These are phyloP conservation scores for Bolboschoenoplectus hybrid DNA, from an alignment of 202 grass and related monocot species.

Conservation along the genomic window DNA sequence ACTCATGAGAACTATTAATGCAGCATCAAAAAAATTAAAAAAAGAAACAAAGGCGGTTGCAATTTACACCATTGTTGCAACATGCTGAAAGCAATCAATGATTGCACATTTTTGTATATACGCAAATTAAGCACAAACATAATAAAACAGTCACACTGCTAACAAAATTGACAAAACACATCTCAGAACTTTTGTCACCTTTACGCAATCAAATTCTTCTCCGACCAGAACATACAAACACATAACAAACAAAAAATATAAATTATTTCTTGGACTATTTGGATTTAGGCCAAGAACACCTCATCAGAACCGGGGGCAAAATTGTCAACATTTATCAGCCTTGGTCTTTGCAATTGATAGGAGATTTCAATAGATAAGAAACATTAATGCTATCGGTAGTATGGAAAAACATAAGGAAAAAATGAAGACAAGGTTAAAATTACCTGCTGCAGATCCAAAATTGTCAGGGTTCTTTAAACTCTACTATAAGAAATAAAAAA, in stretches of 20 bases:
- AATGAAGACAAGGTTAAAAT: neutral
- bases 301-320: neutral
- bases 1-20: neutral
- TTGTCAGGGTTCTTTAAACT: slow-evolving; percentile 19
- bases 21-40: neutral
- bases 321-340: neutral
- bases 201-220: neutral
- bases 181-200: neutral
- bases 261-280: neutral
- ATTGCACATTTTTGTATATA: neutral
- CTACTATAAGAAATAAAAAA: slow-evolving; percentile 31
- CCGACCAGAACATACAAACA: neutral
- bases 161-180: neutral
- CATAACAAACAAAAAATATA: neutral
- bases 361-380: neutral
- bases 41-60: neutral
- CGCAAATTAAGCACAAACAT: neutral
- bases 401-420: neutral
- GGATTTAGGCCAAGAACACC: neutral
- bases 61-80: neutral
- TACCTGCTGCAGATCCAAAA: slow-evolving; percentile 21
- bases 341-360: neutral
- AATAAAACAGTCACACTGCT: neutral
- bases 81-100: neutral
- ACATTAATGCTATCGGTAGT: neutral